These are phyloP conservation scores for Fomitopsis palustris DNA, from an alignment of 1,284 basidiomycete species.

Conservation along the genomic window DNA sequence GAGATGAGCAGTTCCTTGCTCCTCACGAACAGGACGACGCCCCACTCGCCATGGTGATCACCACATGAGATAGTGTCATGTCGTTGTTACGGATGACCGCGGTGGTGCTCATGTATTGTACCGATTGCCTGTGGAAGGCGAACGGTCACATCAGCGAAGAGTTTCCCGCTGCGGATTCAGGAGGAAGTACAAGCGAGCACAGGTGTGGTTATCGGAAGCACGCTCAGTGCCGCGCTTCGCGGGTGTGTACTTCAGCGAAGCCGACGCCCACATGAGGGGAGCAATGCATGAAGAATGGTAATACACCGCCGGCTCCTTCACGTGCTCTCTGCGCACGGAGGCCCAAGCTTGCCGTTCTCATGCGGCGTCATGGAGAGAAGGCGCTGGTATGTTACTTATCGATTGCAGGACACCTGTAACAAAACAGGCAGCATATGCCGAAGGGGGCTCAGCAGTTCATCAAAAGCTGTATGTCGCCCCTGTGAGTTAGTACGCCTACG, in stretches of 20 bases:
- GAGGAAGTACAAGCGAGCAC: neutral
- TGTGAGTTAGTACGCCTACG: too few relatives aligned
- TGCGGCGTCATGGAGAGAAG: neutral
- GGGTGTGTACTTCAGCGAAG: neutral
- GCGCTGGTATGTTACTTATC: neutral
- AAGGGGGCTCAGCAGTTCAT: too few relatives aligned
- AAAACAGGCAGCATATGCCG: too few relatives aligned
- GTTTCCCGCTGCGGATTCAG: neutral
- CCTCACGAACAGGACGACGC: neutral
- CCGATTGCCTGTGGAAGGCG: neutral
- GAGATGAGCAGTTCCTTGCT: neutral
- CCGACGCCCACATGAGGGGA: neutral
- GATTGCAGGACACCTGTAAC: neutral
- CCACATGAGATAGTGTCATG: neutral
- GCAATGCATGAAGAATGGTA: neutral
- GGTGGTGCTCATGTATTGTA: neutral
- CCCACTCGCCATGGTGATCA: slow-evolving; percentile 2
- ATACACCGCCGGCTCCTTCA: neutral
- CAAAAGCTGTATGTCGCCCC: too few relatives aligned
- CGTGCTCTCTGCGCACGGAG: neutral
- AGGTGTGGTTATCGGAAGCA: neutral
- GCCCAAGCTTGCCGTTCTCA: neutral
- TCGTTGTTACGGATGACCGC: neutral
- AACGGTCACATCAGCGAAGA: neutral
- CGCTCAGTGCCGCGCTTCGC: neutral